Conservation (phyloP, 129 eudicot species). For the Arctium minus region DNA sequence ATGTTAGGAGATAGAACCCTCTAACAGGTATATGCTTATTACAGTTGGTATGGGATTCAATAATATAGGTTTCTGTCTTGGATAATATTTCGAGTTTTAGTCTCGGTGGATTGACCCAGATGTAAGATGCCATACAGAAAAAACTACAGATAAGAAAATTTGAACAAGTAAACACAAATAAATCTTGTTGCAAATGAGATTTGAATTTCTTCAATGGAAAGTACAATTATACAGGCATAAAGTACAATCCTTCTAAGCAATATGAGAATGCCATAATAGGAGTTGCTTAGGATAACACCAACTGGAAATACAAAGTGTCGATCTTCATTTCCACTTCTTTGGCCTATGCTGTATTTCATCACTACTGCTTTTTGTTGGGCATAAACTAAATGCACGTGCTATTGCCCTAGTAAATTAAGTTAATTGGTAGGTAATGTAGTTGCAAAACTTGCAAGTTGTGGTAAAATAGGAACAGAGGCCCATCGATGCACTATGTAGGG, state of each 20-base stretch:
- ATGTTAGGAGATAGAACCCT: background rate
- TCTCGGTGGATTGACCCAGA: background rate
- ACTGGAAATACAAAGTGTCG: background rate
- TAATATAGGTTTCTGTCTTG: background rate
- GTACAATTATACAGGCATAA: background rate
- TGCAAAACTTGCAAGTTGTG: slow-evolving; percentile 6
- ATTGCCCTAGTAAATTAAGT: background rate
- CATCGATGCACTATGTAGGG: slow-evolving; percentile 28
- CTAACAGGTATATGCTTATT: background rate
- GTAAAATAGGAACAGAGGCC: slow-evolving; percentile 9
- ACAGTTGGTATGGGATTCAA: background rate
- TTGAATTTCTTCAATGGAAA: background rate
- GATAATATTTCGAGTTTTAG: background rate
- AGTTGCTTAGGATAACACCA: background rate
- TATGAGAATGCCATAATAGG: background rate
- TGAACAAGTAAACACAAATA: background rate
- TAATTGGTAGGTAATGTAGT: slow-evolving; percentile 10
- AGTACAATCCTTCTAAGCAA: background rate
- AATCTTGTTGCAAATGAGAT: background rate
- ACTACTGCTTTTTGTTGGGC: slow-evolving; percentile 4
- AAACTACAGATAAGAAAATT: background rate
- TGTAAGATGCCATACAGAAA: background rate
- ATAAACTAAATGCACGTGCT: slow-evolving; percentile 14
- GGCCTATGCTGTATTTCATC: background rate
- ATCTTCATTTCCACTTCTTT: slow-evolving; percentile 10